Conservation (phyloP, 108 stramenopile species). For the Cyclotella choctawhatcheeana region DNA sequence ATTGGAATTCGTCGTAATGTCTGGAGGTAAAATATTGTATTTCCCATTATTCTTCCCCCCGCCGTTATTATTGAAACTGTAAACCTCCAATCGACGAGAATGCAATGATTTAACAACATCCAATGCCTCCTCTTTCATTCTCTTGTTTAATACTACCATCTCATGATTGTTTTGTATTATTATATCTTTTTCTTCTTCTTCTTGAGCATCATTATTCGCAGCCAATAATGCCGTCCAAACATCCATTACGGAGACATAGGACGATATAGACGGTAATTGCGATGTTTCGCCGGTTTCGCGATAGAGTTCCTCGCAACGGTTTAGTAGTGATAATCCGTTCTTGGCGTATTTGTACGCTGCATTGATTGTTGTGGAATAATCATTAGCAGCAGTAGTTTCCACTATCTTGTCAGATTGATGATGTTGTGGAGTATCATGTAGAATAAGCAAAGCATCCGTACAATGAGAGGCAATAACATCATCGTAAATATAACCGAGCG, state of each 20-base stretch:
- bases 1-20: background rate
- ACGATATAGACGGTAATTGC: constrained; percentile 31
- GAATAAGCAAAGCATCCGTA: constrained; percentile 30
- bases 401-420: constrained; percentile 13
- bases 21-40: constrained; percentile 22
- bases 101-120: constrained; percentile 24
- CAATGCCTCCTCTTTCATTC: constrained; percentile 41
- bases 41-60: background rate
- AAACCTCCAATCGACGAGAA: constrained; percentile 26
- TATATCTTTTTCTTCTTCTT: constrained; percentile 10
- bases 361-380: background rate
- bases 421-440: no score
- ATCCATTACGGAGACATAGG: constrained; percentile 43
- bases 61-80: constrained; percentile 13
- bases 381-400: background rate
- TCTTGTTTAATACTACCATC: constrained; percentile 12
- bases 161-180: no score
- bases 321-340: constrained; percentile 27
- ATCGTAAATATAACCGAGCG: constrained; percentile 23
- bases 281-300: constrained; percentile 32
- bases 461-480: constrained; percentile 33
- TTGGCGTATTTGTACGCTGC: constrained; percentile 39
- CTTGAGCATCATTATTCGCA: no score
- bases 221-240: constrained; percentile 44
- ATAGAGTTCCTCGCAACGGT: constrained; percentile 43